Evolutionary conservation across 306 rosid genomes (phyloP), one percentile per base, ranked within the genome.

Genomic region (Trifolium pratense): DNA sequence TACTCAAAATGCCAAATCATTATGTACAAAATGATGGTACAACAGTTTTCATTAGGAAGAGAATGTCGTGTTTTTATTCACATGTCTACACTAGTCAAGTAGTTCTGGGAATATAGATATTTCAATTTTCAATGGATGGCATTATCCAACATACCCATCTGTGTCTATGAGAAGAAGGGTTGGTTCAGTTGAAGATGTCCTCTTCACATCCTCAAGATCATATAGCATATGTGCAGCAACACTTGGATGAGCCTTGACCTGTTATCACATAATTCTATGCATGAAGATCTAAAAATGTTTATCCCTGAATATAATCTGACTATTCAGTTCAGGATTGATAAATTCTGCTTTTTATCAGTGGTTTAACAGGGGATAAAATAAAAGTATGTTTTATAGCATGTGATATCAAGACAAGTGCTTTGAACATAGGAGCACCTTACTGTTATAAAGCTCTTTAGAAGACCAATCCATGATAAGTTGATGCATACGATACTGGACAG

Each of bases 401-500:
- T 69, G 69, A 77, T 49, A 73, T 51, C 48, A 63, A 71, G 79
- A 67, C 81, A 70, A 49, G 12, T 31, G 68, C 53, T 63, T 61
- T 61, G 62, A 82, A 84, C 76, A 87, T 17, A 55, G 70, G 75
- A 75, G 80, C 82, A 94, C 97, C 99, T 94, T 91, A 79, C 88
- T 90, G 84, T 86, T 83, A 90, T 94, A 94, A 78, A 94, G 99
- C 84, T 94, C 99, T 79, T 88, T 84, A 49, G 99, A 94, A 66
- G 99, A 94, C 99, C 97, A 94, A 75, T 89, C 84, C 99, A 94
- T 94, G 76, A 91, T 94, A 65, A 83, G 91, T 80, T 94, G 88
- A 63, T 91, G 97, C 97, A 94, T 91, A 25, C 99, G 99, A 83
- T 94, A 94, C 78, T 94, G 99, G 73, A 94, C 96, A 1, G 96